Percentiles rank a stretch among this genome's conserved stretches.
phyloP scores from a whole-genome alignment of 116 monocot species.

The Papilionanthe hybrid region DNA sequence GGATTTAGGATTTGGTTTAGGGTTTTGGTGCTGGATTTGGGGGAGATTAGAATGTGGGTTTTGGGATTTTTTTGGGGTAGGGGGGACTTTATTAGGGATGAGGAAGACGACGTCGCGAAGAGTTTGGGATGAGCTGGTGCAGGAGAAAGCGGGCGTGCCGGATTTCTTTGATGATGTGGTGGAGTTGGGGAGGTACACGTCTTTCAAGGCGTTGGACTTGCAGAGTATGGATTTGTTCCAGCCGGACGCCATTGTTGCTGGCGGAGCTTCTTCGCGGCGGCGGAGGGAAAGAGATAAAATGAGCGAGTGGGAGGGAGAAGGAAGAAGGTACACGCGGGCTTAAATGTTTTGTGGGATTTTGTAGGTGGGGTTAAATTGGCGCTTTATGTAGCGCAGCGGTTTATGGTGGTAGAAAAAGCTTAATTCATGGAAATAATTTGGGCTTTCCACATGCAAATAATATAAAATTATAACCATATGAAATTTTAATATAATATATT shows the following conservation, averaged over 20 bases:
- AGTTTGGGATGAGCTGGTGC: constrained; percentile 38
- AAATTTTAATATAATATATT: too few relatives aligned
- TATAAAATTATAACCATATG: too few relatives aligned
- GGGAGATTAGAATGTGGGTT: neutral
- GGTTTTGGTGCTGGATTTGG: neutral
- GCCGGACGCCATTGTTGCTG: constrained; percentile 18
- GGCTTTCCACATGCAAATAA: too few relatives aligned
- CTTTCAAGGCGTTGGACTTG: constrained; percentile 55
- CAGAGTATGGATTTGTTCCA: constrained; percentile 71
- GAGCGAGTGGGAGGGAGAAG: neutral
- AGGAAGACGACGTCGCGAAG: constrained; percentile 37
- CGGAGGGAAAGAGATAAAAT: neutral
- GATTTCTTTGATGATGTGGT: neutral
- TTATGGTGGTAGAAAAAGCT: too few relatives aligned
- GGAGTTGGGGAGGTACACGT: constrained; percentile 31
- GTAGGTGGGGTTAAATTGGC: neutral
- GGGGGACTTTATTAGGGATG: constrained; percentile 32
- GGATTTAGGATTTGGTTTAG: neutral
- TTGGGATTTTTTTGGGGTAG: constrained; percentile 9
- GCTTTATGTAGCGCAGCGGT: neutral
- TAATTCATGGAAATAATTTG: too few relatives aligned
- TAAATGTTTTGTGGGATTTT: neutral
- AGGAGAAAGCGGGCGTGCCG: constrained; percentile 13
- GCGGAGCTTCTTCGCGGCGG: neutral
- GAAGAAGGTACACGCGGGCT: neutral